Percentiles rank a stretch among this genome's conserved stretches.
Evolutionary conservation across 2,329 filamentous ascomycete genomes (phyloP).

Genomic region (Myriosclerotinia duriaeana): DNA sequence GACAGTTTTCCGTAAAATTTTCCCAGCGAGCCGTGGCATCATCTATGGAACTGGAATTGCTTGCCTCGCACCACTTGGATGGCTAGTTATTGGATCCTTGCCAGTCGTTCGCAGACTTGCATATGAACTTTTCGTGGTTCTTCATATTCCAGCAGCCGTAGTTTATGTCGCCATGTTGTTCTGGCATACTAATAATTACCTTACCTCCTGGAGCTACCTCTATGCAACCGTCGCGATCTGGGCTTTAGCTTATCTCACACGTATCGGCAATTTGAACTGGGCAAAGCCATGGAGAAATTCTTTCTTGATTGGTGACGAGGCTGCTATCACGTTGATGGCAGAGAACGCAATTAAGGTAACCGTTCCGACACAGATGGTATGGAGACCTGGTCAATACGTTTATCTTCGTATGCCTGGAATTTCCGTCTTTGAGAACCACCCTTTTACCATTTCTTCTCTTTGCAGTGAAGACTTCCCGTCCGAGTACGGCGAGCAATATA

Average conservation of each 20-base stretch:
- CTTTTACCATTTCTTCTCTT: constrained; percentile 89
- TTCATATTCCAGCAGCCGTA: constrained; percentile 80
- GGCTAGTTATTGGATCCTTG: constrained; percentile 83
- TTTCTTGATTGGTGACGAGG: constrained; percentile 88
- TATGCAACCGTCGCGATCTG: constrained; percentile 79
- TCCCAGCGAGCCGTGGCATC: constrained; percentile 62
- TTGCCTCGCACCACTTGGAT: constrained; percentile 74
- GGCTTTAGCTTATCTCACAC: constrained; percentile 68
- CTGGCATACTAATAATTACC: constrained; percentile 93
- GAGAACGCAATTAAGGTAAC: constrained; percentile 96
- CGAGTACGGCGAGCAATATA: constrained; percentile 81
- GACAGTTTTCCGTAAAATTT: constrained; percentile 67
- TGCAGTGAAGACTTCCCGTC: constrained; percentile 94
- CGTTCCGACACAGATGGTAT: constrained; percentile 87
- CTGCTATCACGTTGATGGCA: constrained; percentile 81
- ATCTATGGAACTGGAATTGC: constrained; percentile 86
- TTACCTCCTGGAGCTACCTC: constrained; percentile 87
- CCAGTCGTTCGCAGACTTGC: constrained; percentile 72
- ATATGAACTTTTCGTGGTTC: constrained; percentile 81
- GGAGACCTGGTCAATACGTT: constrained; percentile 91
- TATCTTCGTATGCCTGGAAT: constrained; percentile 94
- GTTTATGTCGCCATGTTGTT: constrained; percentile 83
- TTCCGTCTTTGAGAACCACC: constrained; percentile 87
- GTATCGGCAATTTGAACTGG: constrained; percentile 90
- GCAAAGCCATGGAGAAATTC: constrained; percentile 73